Base-by-base conservation (phyloP, 108 stramenopile genomes). In the Nannochloropsis granulata region DNA sequence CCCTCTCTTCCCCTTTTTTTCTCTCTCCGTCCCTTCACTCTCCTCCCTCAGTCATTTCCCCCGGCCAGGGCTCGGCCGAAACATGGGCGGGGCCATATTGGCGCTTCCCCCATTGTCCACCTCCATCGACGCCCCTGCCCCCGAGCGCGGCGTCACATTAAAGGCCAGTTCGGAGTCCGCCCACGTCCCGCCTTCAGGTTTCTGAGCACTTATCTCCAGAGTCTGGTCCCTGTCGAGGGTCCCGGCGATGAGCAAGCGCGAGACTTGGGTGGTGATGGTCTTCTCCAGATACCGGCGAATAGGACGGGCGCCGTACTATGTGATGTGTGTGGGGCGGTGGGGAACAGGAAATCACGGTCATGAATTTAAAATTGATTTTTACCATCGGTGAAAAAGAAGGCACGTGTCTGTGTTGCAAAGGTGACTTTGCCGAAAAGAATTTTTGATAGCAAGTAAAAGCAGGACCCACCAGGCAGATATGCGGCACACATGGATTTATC, bases 241-340 rank as follows among this genome's bases (percentile, higher is more conserved):
- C 21, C 56, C 56, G 7, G 21, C 56, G 56, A 71, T 71, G 7
- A 71, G 56, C 21, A 71, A n/a, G 56, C 56, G 56, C 16, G 56
- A 71, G 11, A 71, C 56, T n/a, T 71, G 56, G 56, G 56, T 71
- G 11, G 82, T 82, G 82, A 82, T 82, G 82, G 25, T 25, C 43
- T 25, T 82, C 82, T 82, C 82, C 44, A 82, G 43, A 42, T 24
- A 45, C 13, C 82, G 82, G n/a, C 43, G 26, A 24, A 86, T 24
- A 16, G 86, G 86, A 25, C 86, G 86, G n/a, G 86, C 86, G 43
- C 86, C 86, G 44, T 44, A 86, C 79, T 44, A n/a, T n/a, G 34
- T 34, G 34, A 34, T 34, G 34, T 34, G 34, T 34, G 34, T 34
- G 2, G 5, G 2, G 34, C 5, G 34, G 5, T 34, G 34, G 34